These are phyloP conservation scores for Tricholoma sp. DNA, from an alignment of 768 basidiomycete genomes.

Conservation along the genomic window DNA sequence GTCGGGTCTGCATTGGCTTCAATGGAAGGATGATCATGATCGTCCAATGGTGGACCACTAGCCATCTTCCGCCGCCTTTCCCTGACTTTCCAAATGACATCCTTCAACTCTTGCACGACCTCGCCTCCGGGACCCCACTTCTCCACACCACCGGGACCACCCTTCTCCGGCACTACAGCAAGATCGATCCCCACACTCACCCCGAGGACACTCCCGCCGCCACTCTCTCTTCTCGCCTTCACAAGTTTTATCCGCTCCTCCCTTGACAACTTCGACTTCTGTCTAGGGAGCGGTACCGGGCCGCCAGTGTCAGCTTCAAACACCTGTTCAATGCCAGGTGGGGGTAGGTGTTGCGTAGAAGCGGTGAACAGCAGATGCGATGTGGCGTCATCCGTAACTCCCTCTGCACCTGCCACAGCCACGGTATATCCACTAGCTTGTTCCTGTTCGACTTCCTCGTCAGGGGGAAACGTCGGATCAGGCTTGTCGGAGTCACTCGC, in stretches of 20 bases:
- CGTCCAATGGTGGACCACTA: constrained; percentile 3
- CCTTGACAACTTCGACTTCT: constrained; percentile 61
- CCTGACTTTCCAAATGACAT: constrained; percentile 83
- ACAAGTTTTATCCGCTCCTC: constrained; percentile 68
- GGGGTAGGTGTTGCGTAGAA: constrained; percentile 51
- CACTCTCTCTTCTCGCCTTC: constrained; percentile 49
- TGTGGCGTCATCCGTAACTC: constrained; percentile 47
- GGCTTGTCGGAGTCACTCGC: constrained; percentile 50
- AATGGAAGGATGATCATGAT: constrained; percentile 1
- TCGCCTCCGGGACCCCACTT: constrained; percentile 72
- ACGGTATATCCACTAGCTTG: constrained; percentile 14
- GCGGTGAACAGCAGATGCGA: constrained; percentile 48
- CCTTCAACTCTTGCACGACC: constrained; percentile 79
- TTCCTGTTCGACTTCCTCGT: constrained; percentile 22
- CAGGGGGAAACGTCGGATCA: constrained; percentile 34
- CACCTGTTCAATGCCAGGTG: constrained; percentile 75
- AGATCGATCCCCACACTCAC: constrained; percentile 12
- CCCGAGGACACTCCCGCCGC: constrained; percentile 24
- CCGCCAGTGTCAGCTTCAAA: constrained; percentile 62
- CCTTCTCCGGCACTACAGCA: constrained; percentile 12
- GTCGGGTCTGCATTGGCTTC: background rate
- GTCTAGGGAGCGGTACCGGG: constrained; percentile 40
- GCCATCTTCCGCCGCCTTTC: constrained; percentile 57
- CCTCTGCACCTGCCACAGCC: constrained; percentile 24
- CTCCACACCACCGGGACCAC: constrained; percentile 27